Evolutionary conservation across 345 rosid species (phyloP), one percentile per base, ranked within the genome.

Genomic region (Aethionema arabicum): DNA sequence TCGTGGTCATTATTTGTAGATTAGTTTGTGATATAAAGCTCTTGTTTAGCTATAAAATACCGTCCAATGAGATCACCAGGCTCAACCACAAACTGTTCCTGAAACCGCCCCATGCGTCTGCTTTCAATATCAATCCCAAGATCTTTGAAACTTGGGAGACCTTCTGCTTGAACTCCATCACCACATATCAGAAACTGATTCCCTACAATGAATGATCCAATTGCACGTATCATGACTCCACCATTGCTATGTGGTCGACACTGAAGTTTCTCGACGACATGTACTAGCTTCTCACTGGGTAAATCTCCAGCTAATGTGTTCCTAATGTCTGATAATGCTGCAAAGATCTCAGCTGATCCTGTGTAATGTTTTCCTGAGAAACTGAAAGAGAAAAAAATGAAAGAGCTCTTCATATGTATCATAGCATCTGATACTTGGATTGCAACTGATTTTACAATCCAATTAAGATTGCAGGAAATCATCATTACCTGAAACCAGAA

Each of bases 111-210:
- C 80, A 85, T 88, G 9, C 88, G 85, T 75, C 82, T 79, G 72
- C 81, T 74, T 11, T 86, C 71, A 5, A 92, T 55, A 74, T 92
- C 98, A 4, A 89, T 82, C 2, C 88, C 77, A 39, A 89, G 88
- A 76, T 92, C 96, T 72, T 79, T 83, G 58, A 89, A 78, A 82
- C 84, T 82, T 0, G 93, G 93, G 79, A 85, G 74, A 47, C 96
- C 98, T 64, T 92, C 95, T 11, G 78, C 95, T 71, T 92, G 96
- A 69, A 92, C 63, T 36, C 98, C 95, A 54, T 89, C 91, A 6
- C 98, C 98, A 40, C 98, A 92, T 3, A 92, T 89, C 52, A 92
- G 84, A 72, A 89, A 92, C 68, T 89, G 95, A 52, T 89, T 82
- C 51, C 98, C 98, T 0, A 78, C 56, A 33, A 92, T 89, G 36